Conservation (phyloP, 352 stramenopile genomes). For the Phytophthora quininea region DNA sequence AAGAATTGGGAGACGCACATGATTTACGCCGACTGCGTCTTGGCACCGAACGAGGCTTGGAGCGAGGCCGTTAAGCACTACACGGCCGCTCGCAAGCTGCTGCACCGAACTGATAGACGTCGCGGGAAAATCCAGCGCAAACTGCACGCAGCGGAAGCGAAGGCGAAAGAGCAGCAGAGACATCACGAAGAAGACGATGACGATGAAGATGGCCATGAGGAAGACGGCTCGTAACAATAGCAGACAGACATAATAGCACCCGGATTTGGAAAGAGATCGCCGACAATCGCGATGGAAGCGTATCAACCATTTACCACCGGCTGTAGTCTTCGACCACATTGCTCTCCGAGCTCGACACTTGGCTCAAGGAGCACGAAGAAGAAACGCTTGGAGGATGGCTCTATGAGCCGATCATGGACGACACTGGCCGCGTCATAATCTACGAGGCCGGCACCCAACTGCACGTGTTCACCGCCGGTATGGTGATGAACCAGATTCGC, state of each 20-base stretch:
- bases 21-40: conserved; percentile 82
- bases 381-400: not conserved
- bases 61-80: conserved; percentile 77
- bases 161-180: conserved; percentile 33
- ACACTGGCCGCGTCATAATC: not conserved
- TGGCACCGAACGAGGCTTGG: conserved; percentile 77
- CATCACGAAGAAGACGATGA: conserved; percentile 19
- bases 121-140: conserved; percentile 61
- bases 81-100: conserved; percentile 59
- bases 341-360: not conserved
- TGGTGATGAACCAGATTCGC: not conserved
- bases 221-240: conserved; percentile 36
- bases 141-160: conserved; percentile 52
- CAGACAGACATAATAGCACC: conserved; percentile 12
- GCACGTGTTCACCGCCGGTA: not conserved
- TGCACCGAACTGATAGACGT: conserved; percentile 64
- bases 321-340: not conserved
- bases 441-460: not conserved
- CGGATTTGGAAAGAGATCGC: conserved; percentile 2
- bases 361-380: not conserved
- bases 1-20: conserved; percentile 88
- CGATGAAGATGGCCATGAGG: conserved; percentile 30
- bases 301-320: not conserved
- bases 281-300: not conserved
- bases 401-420: not conserved